Base-by-base conservation (phyloP, 2,329 filamentous ascomycete species). In the Cordyceps farinosa region DNA sequence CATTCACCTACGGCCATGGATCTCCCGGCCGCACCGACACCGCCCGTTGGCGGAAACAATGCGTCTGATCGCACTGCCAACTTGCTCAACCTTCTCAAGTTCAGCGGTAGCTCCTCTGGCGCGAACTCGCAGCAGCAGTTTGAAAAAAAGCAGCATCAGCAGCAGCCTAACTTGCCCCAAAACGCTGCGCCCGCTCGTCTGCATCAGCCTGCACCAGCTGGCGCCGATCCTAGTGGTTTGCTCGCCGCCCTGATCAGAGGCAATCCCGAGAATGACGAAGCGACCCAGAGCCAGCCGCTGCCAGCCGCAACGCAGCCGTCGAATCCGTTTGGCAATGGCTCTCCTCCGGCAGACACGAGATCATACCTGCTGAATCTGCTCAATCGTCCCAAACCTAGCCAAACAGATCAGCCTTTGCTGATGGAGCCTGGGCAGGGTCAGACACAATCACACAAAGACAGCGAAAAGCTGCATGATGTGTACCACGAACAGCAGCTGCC, bases 361-460 rank as follows among this genome's bases (percentile, higher is more conserved):
- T 88, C 94, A 67, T 90, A 95, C 72, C 82, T 99, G 54, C 86
- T 98, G 66, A 90, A 91, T 69, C 82, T 98, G 64, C 84, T 99
- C 67, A 95, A 92, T 71, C 88, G 90, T 55, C 87, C 90, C 59
- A 92, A 89, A 77, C 86, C 86, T 13, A 80, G 82, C 64, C 86
- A 88, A 73, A 80, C 78, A 54, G 84, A 87, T 53, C 77, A 78
- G 66, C 76, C 59, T 10, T 15, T 62, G 60, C 58, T 79, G 65
- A 71, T 74, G 59, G 81, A 83, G 65, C 70, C 76, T 13, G 73
- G 50, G 76, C 48, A 48, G 34, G 47, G 78, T 32, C 72, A 73
- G 67, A 79, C 75, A 61, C 72, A 77, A 66, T 82, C 80, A 6
- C 79, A 82, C 5, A 78, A 80, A 65, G 80, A 80, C 44, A 70